Percentiles rank a stretch among this genome's conserved stretches.
phyloP scores from a whole-genome alignment of 139 green algal genomes.

The Zygnema circumcarinatum region DNA sequence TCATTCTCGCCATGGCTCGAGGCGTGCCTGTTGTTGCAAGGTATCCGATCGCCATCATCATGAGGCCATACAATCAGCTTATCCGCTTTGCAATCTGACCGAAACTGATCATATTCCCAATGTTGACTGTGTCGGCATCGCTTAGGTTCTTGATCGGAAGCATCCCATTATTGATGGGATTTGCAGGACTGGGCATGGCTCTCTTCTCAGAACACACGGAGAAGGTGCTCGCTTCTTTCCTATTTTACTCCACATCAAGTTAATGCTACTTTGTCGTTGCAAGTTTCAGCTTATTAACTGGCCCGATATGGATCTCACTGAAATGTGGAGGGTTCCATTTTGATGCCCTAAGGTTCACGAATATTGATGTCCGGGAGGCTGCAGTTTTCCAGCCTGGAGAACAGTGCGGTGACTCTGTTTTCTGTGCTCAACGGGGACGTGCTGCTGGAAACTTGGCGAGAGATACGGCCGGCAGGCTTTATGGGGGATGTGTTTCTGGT shows the following conservation, averaged over 20 bases:
- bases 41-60: too few relatives aligned
- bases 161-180: slow-evolving; percentile 13
- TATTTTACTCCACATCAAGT: too few relatives aligned
- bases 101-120: too few relatives aligned
- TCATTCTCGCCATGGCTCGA: not conserved
- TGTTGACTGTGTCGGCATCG: too few relatives aligned
- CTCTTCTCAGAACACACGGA: slow-evolving; percentile 27
- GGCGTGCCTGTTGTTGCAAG: slow-evolving; percentile 22
- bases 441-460: slow-evolving; percentile 7
- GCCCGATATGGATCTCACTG: too few relatives aligned
- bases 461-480: not conserved
- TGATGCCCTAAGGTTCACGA: too few relatives aligned
- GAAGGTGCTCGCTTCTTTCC: not conserved
- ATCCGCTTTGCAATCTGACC: too few relatives aligned
- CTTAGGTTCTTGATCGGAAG: slow-evolving; percentile 5
- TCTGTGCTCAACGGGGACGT: slow-evolving; percentile 24
- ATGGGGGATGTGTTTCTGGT: slow-evolving; percentile 19
- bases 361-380: not conserved
- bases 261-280: too few relatives aligned
- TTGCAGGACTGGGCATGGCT: slow-evolving; percentile 17
- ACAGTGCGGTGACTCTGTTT: not conserved
- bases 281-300: too few relatives aligned
- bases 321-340: too few relatives aligned
- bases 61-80: too few relatives aligned
- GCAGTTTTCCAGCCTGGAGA: not conserved